These are phyloP conservation scores for Collybia sp. DNA, from an alignment of 768 basidiomycete genomes.

Conservation along the genomic window DNA sequence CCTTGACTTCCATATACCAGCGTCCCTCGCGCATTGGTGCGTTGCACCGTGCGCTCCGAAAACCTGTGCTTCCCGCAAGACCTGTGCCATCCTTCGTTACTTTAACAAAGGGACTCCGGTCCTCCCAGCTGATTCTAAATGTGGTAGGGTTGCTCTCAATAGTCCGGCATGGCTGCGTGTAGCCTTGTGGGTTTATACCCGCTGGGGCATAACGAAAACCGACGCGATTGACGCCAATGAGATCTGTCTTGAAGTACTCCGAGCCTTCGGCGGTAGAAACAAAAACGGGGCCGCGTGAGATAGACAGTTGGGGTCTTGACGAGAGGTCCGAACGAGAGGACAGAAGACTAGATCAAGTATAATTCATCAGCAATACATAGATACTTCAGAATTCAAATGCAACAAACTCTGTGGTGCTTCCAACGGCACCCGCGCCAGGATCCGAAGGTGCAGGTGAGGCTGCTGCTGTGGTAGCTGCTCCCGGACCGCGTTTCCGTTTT, in stretches of 20 bases:
- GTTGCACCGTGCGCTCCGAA: slow-evolving; percentile 86
- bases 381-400: slow-evolving; percentile 1
- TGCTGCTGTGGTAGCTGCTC: slow-evolving; percentile 24
- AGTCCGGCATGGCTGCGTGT: slow-evolving; percentile 62
- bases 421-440: slow-evolving; percentile 13
- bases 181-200: slow-evolving; percentile 60
- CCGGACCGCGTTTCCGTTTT: slow-evolving; percentile 54
- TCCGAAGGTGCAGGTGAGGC: slow-evolving; percentile 63
- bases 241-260: slow-evolving; percentile 63
- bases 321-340: slow-evolving; percentile 66
- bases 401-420: slow-evolving; percentile 32
- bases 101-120: slow-evolving; percentile 76
- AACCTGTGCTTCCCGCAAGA: slow-evolving; percentile 82
- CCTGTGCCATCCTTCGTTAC: slow-evolving; percentile 76
- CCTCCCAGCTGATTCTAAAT: slow-evolving; percentile 86
- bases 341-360: slow-evolving; percentile 37
- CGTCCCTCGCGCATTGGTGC: slow-evolving; percentile 83
- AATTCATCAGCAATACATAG: not conserved
- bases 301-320: slow-evolving; percentile 62
- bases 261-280: slow-evolving; percentile 51
- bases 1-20: slow-evolving; percentile 92
- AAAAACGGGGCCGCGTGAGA: slow-evolving; percentile 73
- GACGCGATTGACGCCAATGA: slow-evolving; percentile 67
- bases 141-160: slow-evolving; percentile 73
- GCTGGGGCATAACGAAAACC: slow-evolving; percentile 81